Base-by-base conservation (phyloP, 768 basidiomycete species). In the Megacollybia marginata region DNA sequence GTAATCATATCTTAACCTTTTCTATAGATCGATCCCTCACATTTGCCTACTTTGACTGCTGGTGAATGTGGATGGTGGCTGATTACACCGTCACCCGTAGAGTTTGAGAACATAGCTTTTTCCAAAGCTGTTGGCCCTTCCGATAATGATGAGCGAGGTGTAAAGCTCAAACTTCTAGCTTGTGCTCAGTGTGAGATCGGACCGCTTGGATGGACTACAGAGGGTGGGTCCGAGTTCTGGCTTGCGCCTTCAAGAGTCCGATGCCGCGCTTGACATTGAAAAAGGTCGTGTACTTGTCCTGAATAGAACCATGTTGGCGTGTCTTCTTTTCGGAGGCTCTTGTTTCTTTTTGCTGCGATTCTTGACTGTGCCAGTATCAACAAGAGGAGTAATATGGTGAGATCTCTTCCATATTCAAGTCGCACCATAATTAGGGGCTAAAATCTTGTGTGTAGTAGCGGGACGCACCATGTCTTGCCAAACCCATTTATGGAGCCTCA, bases 21-120 rank as follows among this genome's bases (percentile, higher is more conserved):
- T 20, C 12, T 31, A 9, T 52, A 82, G 84, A 72, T 90, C 62
- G 85, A 89, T 51, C 76, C 81, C 2, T 28, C 23, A 28, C 23
- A 28, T 28, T 6, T 28, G 23, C 23, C 23, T 28, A 28, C 23
- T 28, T 28, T 28, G 23, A 28, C 23, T 28, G 23, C 23, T 28
- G 23, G 23, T 28, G 23, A 28, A 28, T 28, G 6, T 28, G 23
- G 23, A 11, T 91, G 88, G 86, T 92, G 90, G 89, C 69, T 87
- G 10, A 67, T 91, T 46, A 75, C 75, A 9, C 83, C 87, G 4
- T 83, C 80, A 15, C 79, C 88, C 0, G 88, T 92, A 85, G 69
- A 69, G 33, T 94, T 94, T 55, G 91, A 94, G 61, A 94, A 94
- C 58, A 80, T 93, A 23, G 88, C 85, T 12, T 91, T 92, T 58